phyloP scores from a whole-genome alignment of 345 rosid species.

The Schrenkiella parvula region DNA sequence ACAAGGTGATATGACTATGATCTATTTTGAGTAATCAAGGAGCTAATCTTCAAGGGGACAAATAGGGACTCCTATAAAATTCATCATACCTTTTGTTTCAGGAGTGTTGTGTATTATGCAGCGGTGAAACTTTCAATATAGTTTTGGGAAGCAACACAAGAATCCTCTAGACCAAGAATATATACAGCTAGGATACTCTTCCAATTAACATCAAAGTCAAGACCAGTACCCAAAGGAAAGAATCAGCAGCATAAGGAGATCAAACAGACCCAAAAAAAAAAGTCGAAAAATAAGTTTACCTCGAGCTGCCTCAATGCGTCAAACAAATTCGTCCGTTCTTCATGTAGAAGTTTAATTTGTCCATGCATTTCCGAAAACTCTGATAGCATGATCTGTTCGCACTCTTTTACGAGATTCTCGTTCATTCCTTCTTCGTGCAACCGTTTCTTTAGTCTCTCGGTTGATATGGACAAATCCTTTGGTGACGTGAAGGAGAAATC shows the following conservation, averaged over 20 bases:
- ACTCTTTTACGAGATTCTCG: constrained; percentile 74
- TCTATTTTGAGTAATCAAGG: background rate
- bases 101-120: background rate
- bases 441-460: constrained; percentile 68
- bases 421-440: constrained; percentile 59
- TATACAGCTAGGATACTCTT: background rate
- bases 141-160: background rate
- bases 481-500: constrained; percentile 49
- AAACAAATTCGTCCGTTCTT: constrained; percentile 67
- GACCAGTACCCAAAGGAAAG: background rate
- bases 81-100: background rate
- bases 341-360: constrained; percentile 65
- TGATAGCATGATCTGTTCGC: constrained; percentile 83
- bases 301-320: constrained; percentile 85
- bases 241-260: too few species aligned
- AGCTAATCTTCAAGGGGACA: background rate
- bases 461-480: constrained; percentile 61
- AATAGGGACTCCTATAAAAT: background rate
- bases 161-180: background rate
- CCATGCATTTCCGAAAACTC: constrained; percentile 79
- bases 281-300: too few species aligned
- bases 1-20: background rate
- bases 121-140: background rate
- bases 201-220: background rate
- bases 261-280: too few species aligned